Base-by-base conservation (phyloP, 345 rosid genomes). In the Microthlaspi erraticum region DNA sequence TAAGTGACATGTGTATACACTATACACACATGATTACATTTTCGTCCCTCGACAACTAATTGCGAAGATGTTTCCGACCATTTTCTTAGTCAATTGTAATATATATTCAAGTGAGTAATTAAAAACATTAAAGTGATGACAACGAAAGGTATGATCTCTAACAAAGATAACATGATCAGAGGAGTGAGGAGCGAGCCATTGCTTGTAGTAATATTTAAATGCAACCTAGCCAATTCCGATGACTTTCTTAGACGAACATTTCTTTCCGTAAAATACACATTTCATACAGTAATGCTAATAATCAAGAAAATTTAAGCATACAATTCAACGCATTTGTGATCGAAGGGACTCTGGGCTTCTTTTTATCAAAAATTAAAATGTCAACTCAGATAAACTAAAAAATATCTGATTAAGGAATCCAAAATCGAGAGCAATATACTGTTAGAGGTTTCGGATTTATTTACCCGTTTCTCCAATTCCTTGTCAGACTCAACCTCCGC, bases 61-160 rank as follows among this genome's bases (percentile, higher is more conserved):
- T 75, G 36, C 69, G 7, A 54, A 60, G 78, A 53, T 26, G 29
- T 60, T 75, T 75, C 78, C 74, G 14, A 75, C 58, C 36, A 53
- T 26, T 44, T 68, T 68, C 74, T 38, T 29, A 19, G 70, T 68
- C 58, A 68, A 61, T n/a, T 5, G 14, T 20, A 51, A 61, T 10
- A 26, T 45, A 32, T 16, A 9, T 26, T 1, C 1, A 39, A 26
- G 45, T 32, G 14, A 41, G 16, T 53, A 41, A 5, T 55, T 8
- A 26, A 26, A 54, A 63, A 61, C 3, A 31, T 23, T n/a, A 37
- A 58, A 51, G 60, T 29, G 60, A 38, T 42, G 54, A 53, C 63
- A 56, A 44, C 26, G 17, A 56, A 48, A 45, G 42, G 48, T 56
- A 6, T 20, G 33, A 45, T 19, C 48, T 36, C 4, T 38, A 64